Base-by-base conservation (phyloP, 306 rosid species). In the Acacia crassicarpa region DNA sequence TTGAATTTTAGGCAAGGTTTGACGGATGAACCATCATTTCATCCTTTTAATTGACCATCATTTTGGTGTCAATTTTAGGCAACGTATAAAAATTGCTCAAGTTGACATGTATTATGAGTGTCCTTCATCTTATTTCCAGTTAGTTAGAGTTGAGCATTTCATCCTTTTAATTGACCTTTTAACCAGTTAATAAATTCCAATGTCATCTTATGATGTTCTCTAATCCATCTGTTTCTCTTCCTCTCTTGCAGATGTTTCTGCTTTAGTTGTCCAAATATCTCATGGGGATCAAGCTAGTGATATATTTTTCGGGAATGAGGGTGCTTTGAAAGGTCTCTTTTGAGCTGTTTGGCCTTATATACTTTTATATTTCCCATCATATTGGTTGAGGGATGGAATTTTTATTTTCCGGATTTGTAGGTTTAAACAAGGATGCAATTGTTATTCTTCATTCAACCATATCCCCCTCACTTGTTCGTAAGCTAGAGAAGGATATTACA, bases 161-260 rank as follows among this genome's bases (percentile, higher is more conserved):
- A 70, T 62, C 76, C 27, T 78, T 75, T 75, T 20, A 67, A 71
- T 25, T 76, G 70, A 71, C 67, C 54, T 83, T 44, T 80, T 72
- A 75, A 25, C 68, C 67, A 32, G 80, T 63, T 33, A 49, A 61
- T 75, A 69, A 49, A 69, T 75, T 75, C 56, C 65, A 54, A 35
- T 25, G 67, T 70, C 23, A 69, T 19, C 43, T 68, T 66, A 67
- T 9, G 44, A 48, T 32, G 19, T 76, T 78, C 19, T 58, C 83
- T 78, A 46, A 79, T 69, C 53, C 81, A 45, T 81, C 30, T 69
- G 49, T 79, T 25, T 82, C 44, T 83, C 58, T 79, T 76, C 45
- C 77, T 76, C 77, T 59, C 81, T 83, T 84, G 89, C 92, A 94
- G 98, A 86, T 83, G 94, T 82, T 44, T 72, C 86, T 16, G 97